Percentiles rank a stretch among this genome's conserved stretches.
Conservation (phyloP, 805 yeast species). For the Saccharomyces kudriavzevii region DNA sequence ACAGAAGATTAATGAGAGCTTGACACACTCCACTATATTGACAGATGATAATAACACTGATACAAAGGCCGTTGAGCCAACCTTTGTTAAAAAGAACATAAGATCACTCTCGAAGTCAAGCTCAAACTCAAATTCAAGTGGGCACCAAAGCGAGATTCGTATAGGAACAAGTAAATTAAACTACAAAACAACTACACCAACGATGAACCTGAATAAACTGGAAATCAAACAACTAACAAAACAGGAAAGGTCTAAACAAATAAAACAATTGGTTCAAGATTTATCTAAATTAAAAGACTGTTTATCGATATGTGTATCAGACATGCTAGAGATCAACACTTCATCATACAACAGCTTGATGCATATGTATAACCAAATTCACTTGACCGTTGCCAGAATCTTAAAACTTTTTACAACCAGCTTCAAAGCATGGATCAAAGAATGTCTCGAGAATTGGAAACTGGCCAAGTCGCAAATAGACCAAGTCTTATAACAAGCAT, state of each 20-base stretch:
- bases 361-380: conserved; percentile 21
- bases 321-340: conserved; percentile 31
- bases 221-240: conserved; percentile 30
- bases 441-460: conserved; percentile 35
- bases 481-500: conserved; percentile 3
- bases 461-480: conserved; percentile 25
- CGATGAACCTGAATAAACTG: conserved; percentile 12
- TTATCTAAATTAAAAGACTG: conserved; percentile 35
- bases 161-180: background rate
- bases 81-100: background rate
- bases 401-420: conserved; percentile 29
- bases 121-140: background rate
- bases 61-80: conserved; percentile 19
- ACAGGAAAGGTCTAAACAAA: conserved; percentile 32
- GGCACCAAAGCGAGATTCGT: background rate
- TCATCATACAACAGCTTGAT: conserved; percentile 29
- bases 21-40: conserved; percentile 6
- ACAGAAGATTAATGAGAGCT: conserved; percentile 15
- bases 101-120: background rate
- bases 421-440: conserved; percentile 32
- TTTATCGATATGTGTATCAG: conserved; percentile 30
- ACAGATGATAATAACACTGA: background rate
- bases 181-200: conserved; percentile 5
- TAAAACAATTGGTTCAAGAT: conserved; percentile 31
- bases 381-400: conserved; percentile 24